A percentile compares a stretch with the other conserved stretches of the same genome.
Evolutionary conservation across 129 eudicot genomes (phyloP).

Genomic region (Cynara cardunculus): DNA sequence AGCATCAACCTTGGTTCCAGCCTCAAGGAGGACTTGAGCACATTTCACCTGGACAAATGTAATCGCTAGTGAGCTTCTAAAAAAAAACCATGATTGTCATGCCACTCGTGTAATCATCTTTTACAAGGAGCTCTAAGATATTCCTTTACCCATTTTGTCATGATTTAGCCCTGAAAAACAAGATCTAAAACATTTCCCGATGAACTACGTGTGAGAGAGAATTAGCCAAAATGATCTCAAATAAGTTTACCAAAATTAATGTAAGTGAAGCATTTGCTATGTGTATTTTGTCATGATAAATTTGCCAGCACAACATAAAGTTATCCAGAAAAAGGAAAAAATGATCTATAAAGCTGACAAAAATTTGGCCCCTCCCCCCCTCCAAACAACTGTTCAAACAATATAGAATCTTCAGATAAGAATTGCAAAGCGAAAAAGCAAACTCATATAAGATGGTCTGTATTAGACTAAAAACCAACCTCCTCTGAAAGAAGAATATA

Average conservation of each 20-base stretch:
- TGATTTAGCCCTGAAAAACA: not conserved
- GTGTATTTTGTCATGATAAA: not conserved
- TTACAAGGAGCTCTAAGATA: not conserved
- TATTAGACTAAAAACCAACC: not conserved
- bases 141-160: not conserved
- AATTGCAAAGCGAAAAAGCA: not conserved
- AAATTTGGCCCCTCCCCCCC: no score
- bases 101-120: not conserved
- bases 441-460: not conserved
- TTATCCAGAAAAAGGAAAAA: not conserved
- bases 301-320: not conserved
- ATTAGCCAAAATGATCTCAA: not conserved
- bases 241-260: not conserved
- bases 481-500: not conserved
- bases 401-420: not conserved
- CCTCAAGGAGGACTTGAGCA: conserved; percentile 80
- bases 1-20: conserved; percentile 93
- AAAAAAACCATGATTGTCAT: not conserved
- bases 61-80: not conserved
- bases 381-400: not conserved
- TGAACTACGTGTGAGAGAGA: not conserved
- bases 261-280: not conserved
- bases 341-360: not conserved
- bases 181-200: not conserved
- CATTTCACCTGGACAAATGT: conserved; percentile 57